These are phyloP conservation scores for Colletotrichum limetticola DNA, from an alignment of 2,329 filamentous ascomycete genomes.

Conservation along the genomic window DNA sequence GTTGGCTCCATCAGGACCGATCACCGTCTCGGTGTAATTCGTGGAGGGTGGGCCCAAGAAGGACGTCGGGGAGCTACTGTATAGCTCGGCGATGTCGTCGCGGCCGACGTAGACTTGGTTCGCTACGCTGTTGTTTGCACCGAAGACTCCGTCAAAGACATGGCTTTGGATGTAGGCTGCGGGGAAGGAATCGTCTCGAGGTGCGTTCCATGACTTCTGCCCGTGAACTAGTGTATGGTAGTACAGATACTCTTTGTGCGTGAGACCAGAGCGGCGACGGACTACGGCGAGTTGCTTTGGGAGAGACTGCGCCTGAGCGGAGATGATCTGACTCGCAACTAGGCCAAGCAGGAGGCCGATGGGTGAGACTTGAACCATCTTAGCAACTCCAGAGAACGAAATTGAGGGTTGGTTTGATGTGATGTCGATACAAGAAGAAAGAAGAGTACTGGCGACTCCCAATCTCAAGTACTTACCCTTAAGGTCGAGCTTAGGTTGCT, in stretches of 20 bases:
- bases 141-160: slow-evolving; percentile 21
- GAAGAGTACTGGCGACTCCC: rapidly evolving
- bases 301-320: background rate
- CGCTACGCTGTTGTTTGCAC: slow-evolving; percentile 14
- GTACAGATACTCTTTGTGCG: slow-evolving; percentile 11
- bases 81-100: slow-evolving; percentile 6
- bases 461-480: background rate
- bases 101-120: slow-evolving; percentile 23
- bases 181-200: slow-evolving; percentile 4
- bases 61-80: background rate
- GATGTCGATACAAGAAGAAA: background rate
- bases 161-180: slow-evolving; percentile 13
- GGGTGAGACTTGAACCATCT: background rate
- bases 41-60: slow-evolving; percentile 4
- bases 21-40: slow-evolving; percentile 11
- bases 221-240: slow-evolving; percentile 19
- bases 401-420: background rate
- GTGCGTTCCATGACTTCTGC: slow-evolving; percentile 14
- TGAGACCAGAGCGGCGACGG: slow-evolving; percentile 15
- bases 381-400: background rate
- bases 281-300: slow-evolving; percentile 17
- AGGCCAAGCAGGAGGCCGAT: background rate
- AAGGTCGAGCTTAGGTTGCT: too few species aligned
- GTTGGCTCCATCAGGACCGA: slow-evolving; percentile 18
- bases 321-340: background rate